Evolutionary conservation across 2,329 filamentous ascomycete genomes (phyloP).

Genomic region (Alternaria sp.): DNA sequence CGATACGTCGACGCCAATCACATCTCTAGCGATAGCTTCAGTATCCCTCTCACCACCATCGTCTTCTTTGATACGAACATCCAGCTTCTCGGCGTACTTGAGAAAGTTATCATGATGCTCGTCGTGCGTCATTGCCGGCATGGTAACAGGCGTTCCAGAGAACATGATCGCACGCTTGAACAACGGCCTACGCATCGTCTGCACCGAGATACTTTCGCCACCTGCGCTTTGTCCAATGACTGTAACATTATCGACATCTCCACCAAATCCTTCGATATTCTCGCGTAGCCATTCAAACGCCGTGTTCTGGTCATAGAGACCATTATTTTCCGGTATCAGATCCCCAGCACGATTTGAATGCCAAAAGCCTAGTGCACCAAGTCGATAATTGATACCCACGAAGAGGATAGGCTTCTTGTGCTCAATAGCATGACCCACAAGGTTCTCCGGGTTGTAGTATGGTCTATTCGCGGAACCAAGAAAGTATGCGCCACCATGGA

Average conservation of each 20-base stretch:
- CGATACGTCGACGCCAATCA: slow-evolving; percentile 11
- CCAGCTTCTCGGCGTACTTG: slow-evolving; percentile 12
- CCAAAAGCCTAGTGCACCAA: slow-evolving; percentile 44
- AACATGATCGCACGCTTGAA: slow-evolving; percentile 28
- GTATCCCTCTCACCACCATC: slow-evolving; percentile 1
- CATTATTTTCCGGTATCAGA: slow-evolving; percentile 38
- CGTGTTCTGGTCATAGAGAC: slow-evolving; percentile 43
- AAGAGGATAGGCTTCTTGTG: slow-evolving; percentile 18
- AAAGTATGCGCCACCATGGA: slow-evolving; percentile 62
- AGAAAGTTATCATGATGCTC: slow-evolving; percentile 25
- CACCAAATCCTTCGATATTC: slow-evolving; percentile 49
- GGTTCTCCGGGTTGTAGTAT: slow-evolving; percentile 56
- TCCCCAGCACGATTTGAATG: slow-evolving; percentile 55
- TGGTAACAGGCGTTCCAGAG: slow-evolving; percentile 25
- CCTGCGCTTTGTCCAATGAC: slow-evolving; percentile 38
- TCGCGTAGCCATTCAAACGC: slow-evolving; percentile 50
- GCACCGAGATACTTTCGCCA: slow-evolving; percentile 35
- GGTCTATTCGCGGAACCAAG: slow-evolving; percentile 62
- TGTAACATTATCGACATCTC: slow-evolving; percentile 30
- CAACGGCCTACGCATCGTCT: slow-evolving; percentile 18
- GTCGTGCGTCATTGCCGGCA: slow-evolving; percentile 22
- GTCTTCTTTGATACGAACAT: slow-evolving; percentile 1
- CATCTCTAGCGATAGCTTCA: slow-evolving; percentile 6
- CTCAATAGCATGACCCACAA: slow-evolving; percentile 16
- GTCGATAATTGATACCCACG: slow-evolving; percentile 33